Base-by-base conservation (phyloP, 805 yeast genomes). In the Saccharomycopsis sp. region DNA sequence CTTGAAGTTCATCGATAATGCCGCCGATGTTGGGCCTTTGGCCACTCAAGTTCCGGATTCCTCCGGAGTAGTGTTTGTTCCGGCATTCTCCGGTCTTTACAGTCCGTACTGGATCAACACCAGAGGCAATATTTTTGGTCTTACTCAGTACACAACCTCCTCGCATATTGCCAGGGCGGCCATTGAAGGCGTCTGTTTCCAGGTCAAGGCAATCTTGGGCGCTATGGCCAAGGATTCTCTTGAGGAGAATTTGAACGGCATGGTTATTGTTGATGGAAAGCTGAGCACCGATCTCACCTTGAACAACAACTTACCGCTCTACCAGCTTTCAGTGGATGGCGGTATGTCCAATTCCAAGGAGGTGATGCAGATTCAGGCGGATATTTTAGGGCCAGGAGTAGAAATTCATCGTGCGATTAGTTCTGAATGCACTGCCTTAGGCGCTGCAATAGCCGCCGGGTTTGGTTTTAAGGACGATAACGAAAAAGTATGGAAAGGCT, bases 21-120 rank as follows among this genome's bases (percentile, higher is more conserved):
- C 96, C 3, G 85, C 86, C 64, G 97, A 92, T 71, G 84, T 93
- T 62, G 97, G 97, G 2, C 96, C 96, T 25, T 78, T 92, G 66
- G 97, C 97, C 12, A 83, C 87, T 24, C 85, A 84, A 66, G 97
- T 89, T 44, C 77, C 80, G 24, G 83, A 87, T 69, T 78, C 93
- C 17, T 97, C 94, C 54, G 97, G 97, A 47, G 97, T 92, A 24
- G 91, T 89, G 44, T 92, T 92, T 68, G 96, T 92, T 52, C 96
- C 98, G 34, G 97, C 97, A 1, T 90, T 92, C 70, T 86, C 92
- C 35, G 98, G 98, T 5, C 76, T 92, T 58, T 92, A 89, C 72
- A 96, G 97, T 2, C 98, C 98, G 20, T 90, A 92, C 74, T 92
- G 98, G 98, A 82, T 92, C 14, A 89, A 88, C 56, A 90, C 97